Evolutionary conservation across 305 asterid genomes (phyloP).

Genomic region (Coffea humblotiana): DNA sequence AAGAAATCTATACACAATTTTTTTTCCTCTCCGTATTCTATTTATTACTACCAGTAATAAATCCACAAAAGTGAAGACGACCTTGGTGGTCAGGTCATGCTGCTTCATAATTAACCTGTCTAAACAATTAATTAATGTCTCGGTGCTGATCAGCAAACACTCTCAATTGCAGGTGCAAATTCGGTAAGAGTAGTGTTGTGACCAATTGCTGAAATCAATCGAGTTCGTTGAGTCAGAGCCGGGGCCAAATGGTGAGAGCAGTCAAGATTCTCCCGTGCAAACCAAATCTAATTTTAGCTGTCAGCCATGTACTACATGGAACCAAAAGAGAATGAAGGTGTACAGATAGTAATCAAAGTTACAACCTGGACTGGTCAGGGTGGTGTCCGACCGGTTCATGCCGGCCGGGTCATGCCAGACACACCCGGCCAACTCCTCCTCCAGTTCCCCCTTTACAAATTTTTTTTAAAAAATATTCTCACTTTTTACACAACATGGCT

Average conservation of each 20-base stretch:
- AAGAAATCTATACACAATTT: neutral
- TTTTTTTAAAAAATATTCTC: neutral
- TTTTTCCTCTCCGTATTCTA: neutral
- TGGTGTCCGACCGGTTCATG: slow-evolving; percentile 44
- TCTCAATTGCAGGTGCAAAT: slow-evolving; percentile 28
- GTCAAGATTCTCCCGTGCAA: slow-evolving; percentile 44
- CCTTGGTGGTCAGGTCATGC: neutral
- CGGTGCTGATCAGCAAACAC: slow-evolving; percentile 23
- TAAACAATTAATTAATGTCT: slow-evolving; percentile 20
- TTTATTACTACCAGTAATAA: neutral
- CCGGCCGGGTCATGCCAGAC: slow-evolving; percentile 27
- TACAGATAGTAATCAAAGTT: slow-evolving; percentile 34
- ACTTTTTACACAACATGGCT: slow-evolving; percentile 12
- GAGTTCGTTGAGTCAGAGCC: neutral
- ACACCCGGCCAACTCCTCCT: slow-evolving; percentile 1
- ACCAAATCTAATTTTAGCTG: slow-evolving; percentile 33
- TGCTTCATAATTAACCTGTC: neutral
- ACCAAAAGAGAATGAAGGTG: slow-evolving; percentile 27
- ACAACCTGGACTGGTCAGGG: slow-evolving; percentile 48
- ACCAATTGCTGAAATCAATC: slow-evolving; percentile 1
- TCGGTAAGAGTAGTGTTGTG: slow-evolving; percentile 19
- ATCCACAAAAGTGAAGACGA: neutral
- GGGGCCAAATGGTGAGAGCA: neutral
- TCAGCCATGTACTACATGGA: slow-evolving; percentile 29
- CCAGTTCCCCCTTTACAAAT: slow-evolving; percentile 2